Base-by-base conservation (phyloP, 2,329 filamentous ascomycete species). In the Dichotomopilus funicola region DNA sequence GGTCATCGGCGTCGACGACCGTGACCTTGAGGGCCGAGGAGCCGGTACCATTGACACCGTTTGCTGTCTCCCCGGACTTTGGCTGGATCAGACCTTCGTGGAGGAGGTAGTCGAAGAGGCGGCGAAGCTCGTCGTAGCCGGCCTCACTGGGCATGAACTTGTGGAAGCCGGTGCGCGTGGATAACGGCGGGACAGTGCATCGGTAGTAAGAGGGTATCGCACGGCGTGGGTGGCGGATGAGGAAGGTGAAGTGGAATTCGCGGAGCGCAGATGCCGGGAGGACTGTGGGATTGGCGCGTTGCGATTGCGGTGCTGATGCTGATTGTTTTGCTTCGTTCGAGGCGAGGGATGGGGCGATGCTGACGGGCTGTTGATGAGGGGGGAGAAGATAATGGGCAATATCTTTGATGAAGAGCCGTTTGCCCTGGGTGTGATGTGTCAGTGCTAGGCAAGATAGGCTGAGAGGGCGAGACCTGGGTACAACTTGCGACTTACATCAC, bases 341-440 rank as follows among this genome's bases (percentile, higher is more conserved):
- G 53, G 35, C 10, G 8, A 96, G 78, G n/a, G 90, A 96, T 2
- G 88, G 88, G 8, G 89, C 91, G 58, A 94, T 83, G 49, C 76
- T 77, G 50, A 89, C 81, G 11, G 81, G 77, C 65, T 87, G 80
- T 47, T 79, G 78, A 60, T 87, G 76, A 3, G 89, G 89, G 5
- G 91, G 88, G 61, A 95, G 78, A 62, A 96, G 78, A 71, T 97
- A 97, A 73, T 96, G 87, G 54, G 88, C 86, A 75, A 97, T 99
- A 71, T 97, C 94, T 73, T 99, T 99, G 80, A 99, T 94, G 75
- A 97, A 96, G 65, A 95, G 76, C 64, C 92, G 88, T 76, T 95
- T 96, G 38, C 51, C 49, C 57, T 88, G 88, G 95, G 64, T 65
- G 55, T 12, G n/a, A 42, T 55, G 43, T 49, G 53, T 52, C n/a